A percentile compares a stretch with the other conserved stretches of the same genome.
Conservation (phyloP, 805 yeast species). For the Spathaspora arborariae region DNA sequence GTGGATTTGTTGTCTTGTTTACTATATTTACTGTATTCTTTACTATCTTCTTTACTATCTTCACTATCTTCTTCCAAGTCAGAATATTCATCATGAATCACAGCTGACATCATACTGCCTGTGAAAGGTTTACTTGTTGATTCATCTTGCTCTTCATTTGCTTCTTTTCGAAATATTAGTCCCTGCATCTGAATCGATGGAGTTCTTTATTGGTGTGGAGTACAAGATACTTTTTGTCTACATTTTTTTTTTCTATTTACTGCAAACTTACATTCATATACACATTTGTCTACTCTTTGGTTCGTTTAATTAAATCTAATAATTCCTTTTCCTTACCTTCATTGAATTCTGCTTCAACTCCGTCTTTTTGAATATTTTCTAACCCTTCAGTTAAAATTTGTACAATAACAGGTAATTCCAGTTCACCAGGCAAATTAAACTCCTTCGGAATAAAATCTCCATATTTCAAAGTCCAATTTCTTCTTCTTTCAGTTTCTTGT, state of each 20-base stretch:
- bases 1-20: too few relatives aligned
- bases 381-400: conserved; percentile 42
- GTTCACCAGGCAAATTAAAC: conserved; percentile 36
- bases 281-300: neutral
- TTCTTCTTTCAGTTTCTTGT: conserved; percentile 32
- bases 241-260: neutral
- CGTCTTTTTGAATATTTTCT: conserved; percentile 20
- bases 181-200: neutral
- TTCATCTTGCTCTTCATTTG: neutral
- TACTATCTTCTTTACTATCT: conserved; percentile 1
- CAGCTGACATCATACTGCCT: conserved; percentile 11
- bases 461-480: conserved; percentile 33
- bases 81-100: conserved; percentile 15
- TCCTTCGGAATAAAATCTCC: conserved; percentile 40
- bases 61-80: conserved; percentile 18
- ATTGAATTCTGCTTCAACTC: conserved; percentile 12
- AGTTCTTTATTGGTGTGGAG: too few relatives aligned
- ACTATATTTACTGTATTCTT: too few relatives aligned
- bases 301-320: conserved; percentile 17
- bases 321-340: conserved; percentile 20
- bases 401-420: conserved; percentile 32
- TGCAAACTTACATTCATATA: neutral
- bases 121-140: neutral
- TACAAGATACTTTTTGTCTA: too few relatives aligned
- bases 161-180: neutral